Base-by-base conservation (phyloP, 2,329 filamentous ascomycete genomes). In the Podosphaera xanthii region DNA sequence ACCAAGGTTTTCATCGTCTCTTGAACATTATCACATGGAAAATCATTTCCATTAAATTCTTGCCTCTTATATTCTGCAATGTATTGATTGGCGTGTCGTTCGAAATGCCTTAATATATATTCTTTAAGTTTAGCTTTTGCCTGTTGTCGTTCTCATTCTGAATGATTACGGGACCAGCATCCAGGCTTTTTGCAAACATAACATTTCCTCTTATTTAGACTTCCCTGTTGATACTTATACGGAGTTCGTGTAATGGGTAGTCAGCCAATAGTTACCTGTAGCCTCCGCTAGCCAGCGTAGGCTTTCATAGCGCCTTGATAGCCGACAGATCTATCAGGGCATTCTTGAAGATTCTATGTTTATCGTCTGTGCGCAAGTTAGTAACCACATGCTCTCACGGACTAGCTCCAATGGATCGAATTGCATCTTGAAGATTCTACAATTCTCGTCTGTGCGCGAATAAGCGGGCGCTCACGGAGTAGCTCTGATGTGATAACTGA, bases 11-110 rank as follows among this genome's bases (percentile, higher is more conserved):
- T 31, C 50, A 54, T 31, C n/a, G 46, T 54, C 34, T 54, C 50
- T 54, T 54, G 50, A 54, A 54, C 9, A 54, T 54, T 54, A 54
- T 54, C 50, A 54, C 35, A 8, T 54, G 50, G 34, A 36, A 54
- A 54, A 54, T 54, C 50, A 54, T 54, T 35, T 54, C n/a, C 50
- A 30, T 4, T 53, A 53, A 22, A 14, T 53, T 53, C 6, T 53
- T 53, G 33, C 50, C 50, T n/a, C 33, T 54, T 33, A 54, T 36
- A 54, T 14, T 54, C 14, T 36, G 8, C 33, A 36, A 54, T 36
- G 33, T 54, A 54, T 54, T 54, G 52, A 36, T 36, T 54, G 12
- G 33, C 33, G 33, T 36, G 52, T 53, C 33, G 31, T 54, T 54
- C 33, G 52, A 12, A 3, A 33, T 52, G 30, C 49, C 9, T 52